A percentile compares a stretch with the other conserved stretches of the same genome.
Evolutionary conservation across 1,284 basidiomycete species (phyloP).

Genomic region (Rhodotorula sp.): DNA sequence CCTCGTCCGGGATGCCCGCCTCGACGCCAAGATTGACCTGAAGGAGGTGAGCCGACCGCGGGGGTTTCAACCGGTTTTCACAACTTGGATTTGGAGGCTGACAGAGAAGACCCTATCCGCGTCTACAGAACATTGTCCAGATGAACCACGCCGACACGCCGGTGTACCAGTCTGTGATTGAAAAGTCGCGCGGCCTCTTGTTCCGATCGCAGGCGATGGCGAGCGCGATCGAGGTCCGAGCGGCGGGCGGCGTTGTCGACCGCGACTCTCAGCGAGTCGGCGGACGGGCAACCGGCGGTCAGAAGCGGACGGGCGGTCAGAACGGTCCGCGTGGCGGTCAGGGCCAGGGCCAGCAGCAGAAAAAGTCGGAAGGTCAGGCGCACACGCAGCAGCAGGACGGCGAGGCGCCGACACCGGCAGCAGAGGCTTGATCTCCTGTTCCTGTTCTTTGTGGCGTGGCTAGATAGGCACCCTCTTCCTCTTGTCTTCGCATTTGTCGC

Average conservation of each 20-base stretch:
- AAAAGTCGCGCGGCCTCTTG: conserved; percentile 88
- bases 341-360: conserved; percentile 6
- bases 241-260: conserved; percentile 37
- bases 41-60: conserved; percentile 63
- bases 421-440: neutral
- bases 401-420: conserved; percentile 3
- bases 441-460: too few species aligned
- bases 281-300: conserved; percentile 8
- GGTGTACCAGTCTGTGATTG: conserved; percentile 91
- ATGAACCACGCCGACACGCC: conserved; percentile 86
- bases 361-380: conserved; percentile 7
- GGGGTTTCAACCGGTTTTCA: conserved; percentile 14
- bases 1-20: conserved; percentile 91
- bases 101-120: too few species aligned
- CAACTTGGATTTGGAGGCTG: too few species aligned
- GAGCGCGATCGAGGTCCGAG: conserved; percentile 68
- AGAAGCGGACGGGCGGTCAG: conserved; percentile 6
- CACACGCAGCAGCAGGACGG: neutral
- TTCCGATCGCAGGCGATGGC: conserved; percentile 87
- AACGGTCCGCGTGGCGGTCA: conserved; percentile 5
- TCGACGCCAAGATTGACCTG: conserved; percentile 96
- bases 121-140: conserved; percentile 81
- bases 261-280: conserved; percentile 21
- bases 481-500: conserved; percentile 29
- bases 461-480: neutral